Percentiles rank a stretch among this genome's conserved stretches.
Evolutionary conservation across 305 asterid genomes (phyloP).

Genomic region (Lippia alba): DNA sequence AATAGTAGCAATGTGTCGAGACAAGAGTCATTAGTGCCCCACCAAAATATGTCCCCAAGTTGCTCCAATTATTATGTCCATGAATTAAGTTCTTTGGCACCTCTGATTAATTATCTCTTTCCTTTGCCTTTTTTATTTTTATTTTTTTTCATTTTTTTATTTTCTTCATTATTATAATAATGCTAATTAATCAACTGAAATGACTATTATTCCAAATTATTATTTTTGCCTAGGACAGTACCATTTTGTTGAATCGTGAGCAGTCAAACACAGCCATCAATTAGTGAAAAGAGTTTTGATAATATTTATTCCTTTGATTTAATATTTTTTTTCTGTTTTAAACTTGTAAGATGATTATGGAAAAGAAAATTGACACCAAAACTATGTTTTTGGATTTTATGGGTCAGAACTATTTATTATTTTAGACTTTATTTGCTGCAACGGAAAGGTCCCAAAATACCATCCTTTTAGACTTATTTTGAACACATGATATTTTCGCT

Average conservation of each 20-base stretch:
- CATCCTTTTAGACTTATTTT: too few relatives aligned
- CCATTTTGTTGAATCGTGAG: neutral
- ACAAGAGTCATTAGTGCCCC: slow-evolving; percentile 32
- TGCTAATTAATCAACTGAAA: neutral
- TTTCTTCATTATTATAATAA: slow-evolving; percentile 5
- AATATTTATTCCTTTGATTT: too few relatives aligned
- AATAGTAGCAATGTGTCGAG: slow-evolving; percentile 28
- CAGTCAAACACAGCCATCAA: neutral
- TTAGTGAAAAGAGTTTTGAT: too few relatives aligned
- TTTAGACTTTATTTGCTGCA: too few relatives aligned
- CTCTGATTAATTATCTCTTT: neutral
- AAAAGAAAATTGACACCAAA: too few relatives aligned
- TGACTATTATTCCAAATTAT: too few relatives aligned
- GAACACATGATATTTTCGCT: too few relatives aligned
- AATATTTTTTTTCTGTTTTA: too few relatives aligned
- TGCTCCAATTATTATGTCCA: slow-evolving; percentile 38
- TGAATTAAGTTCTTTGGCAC: neutral
- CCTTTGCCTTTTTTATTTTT: neutral
- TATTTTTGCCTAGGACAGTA: neutral
- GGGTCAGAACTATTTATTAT: too few relatives aligned
- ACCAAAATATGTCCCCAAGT: slow-evolving; percentile 37
- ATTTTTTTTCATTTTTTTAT: neutral
- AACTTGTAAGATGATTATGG: too few relatives aligned
- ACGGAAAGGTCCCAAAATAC: too few relatives aligned
- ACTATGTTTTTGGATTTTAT: too few relatives aligned